Base-by-base conservation (phyloP, 306 rosid genomes). In the Prinsepia uniflora region DNA sequence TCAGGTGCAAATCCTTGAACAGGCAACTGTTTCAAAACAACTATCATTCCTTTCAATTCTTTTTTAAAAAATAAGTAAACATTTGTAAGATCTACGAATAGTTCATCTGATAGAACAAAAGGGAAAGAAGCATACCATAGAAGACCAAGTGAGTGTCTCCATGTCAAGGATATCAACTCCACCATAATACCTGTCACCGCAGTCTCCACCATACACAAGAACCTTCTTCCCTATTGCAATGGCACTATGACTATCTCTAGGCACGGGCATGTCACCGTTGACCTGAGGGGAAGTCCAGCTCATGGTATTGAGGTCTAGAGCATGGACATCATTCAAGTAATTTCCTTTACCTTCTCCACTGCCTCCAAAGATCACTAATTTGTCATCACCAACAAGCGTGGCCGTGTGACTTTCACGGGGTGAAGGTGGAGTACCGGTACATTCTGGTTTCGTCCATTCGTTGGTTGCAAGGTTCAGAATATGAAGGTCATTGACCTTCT, bases 361-460 rank as follows among this genome's bases (percentile, higher is more conserved):
- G 30, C 99, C 99, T 62, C 99, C 99, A 70, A 94, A 94, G 18
- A 94, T 71, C 61, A 89, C 95, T 56, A 94, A 36, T 67, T 83
- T 87, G 49, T 89, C 91, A 4, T 80, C 81, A 14, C 90, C 84
- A 63, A 94, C 80, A 6, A 91, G 89, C 2, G 96, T 94, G 53
- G 92, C 95, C 17, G 88, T 81, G 76, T 94, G 99, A 58, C 99
- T 94, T 77, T 94, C 99, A 6, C 99, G 83, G 11, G 99, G 96
- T 12, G 92, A 81, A 58, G 99, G 99, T 19, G 92, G 86, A 48
- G 70, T 78, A 49, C 99, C 99, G 41, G 80, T 74, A 78, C 92
- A 91, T 76, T 81, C 85, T 15, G 89, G 97, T 44, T 73, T 81
- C 34, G 70, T 56, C 99, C 99, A 94, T 75, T 82, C 95, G 41